phyloP scores from a whole-genome alignment of 768 basidiomycete species.

The Mycena kentingensis region DNA sequence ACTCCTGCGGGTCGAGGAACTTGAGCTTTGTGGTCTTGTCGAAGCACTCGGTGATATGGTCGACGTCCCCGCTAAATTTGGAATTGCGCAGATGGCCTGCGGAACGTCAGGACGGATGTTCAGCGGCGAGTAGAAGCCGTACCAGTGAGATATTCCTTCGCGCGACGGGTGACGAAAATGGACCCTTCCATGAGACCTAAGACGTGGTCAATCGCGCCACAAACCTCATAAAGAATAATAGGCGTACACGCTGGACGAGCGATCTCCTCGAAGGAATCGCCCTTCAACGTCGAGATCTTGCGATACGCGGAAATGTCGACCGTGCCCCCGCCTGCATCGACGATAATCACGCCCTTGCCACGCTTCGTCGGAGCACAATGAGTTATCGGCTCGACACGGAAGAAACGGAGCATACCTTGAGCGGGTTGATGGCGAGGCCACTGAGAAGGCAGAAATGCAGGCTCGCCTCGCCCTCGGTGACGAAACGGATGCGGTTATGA shows the following conservation, averaged over 20 bases:
- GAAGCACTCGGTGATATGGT: constrained; percentile 44
- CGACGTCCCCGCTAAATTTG: constrained; percentile 42
- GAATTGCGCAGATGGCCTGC: constrained; percentile 45
- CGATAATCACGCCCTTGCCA: constrained; percentile 47
- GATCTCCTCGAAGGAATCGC: constrained; percentile 47
- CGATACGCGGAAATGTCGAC: constrained; percentile 61
- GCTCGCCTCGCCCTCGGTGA: constrained; percentile 69
- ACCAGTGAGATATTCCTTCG: constrained; percentile 43
- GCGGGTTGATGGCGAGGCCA: constrained; percentile 41
- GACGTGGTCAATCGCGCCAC: constrained; percentile 2
- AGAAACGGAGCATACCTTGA: constrained; percentile 28
- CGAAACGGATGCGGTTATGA: constrained; percentile 49
- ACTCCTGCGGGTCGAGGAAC: constrained; percentile 41
- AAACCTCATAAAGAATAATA: not conserved
- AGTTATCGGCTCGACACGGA: constrained; percentile 8
- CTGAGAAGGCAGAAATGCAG: constrained; percentile 57
- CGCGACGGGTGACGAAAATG: constrained; percentile 50
- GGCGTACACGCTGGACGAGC: constrained; percentile 45
- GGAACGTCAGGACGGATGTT: not conserved
- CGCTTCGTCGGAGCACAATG: constrained; percentile 15
- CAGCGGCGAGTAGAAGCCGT: constrained; percentile 1
- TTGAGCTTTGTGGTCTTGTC: constrained; percentile 50
- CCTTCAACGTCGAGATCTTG: constrained; percentile 31
- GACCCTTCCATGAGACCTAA: constrained; percentile 56
- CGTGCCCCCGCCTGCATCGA: constrained; percentile 68